A percentile compares a stretch with the other conserved stretches of the same genome.
Conservation (phyloP, 805 yeast species). For the Candida broadrunensis region DNA sequence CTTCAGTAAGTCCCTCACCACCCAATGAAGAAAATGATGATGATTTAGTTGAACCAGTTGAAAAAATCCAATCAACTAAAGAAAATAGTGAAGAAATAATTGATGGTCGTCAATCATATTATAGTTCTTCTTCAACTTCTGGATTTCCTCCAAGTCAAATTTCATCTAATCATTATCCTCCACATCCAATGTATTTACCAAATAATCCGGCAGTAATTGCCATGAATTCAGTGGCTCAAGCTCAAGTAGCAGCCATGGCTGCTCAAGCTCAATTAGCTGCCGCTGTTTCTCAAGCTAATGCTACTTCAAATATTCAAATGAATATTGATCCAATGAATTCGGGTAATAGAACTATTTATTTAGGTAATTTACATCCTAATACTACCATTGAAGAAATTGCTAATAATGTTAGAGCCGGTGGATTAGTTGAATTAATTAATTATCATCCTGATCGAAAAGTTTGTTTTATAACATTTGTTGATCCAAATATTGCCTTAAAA, state of each 20-base stretch:
- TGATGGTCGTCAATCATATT: background rate
- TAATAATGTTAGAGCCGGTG: constrained; percentile 71
- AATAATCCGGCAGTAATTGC: too few relatives aligned
- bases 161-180: too few relatives aligned
- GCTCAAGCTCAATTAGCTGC: background rate
- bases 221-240: background rate
- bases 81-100: background rate
- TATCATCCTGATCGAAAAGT: constrained; percentile 49
- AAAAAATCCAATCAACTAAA: too few relatives aligned
- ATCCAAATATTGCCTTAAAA: constrained; percentile 61
- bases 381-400: constrained; percentile 73
- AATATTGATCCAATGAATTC: constrained; percentile 29
- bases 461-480: constrained; percentile 70
- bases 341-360: constrained; percentile 66
- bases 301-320: constrained; percentile 9
- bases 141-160: background rate
- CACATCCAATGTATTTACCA: too few relatives aligned
- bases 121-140: constrained; percentile 1
- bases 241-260: background rate
- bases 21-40: background rate
- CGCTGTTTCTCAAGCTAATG: constrained; percentile 1
- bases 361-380: constrained; percentile 63
- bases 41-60: too few relatives aligned
- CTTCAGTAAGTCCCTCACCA: background rate
- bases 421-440: constrained; percentile 61